Conservation (phyloP, 2,329 filamentous ascomycete genomes). For the Cytospora mali region DNA sequence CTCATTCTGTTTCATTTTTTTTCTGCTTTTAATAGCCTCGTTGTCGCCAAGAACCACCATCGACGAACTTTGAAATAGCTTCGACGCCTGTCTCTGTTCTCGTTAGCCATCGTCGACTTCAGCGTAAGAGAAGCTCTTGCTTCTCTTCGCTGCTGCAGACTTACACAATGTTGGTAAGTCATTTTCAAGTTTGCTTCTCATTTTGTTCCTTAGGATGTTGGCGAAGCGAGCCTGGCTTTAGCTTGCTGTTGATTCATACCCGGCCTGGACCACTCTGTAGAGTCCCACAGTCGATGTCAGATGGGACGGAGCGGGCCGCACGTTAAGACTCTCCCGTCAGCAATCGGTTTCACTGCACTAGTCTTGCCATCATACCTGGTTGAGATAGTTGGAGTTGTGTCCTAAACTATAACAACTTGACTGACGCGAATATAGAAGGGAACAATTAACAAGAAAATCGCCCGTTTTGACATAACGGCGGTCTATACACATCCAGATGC, state of each 20-base stretch:
- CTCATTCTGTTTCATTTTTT: conserved; percentile 3
- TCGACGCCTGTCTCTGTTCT: neutral
- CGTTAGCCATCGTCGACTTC: conserved; percentile 12
- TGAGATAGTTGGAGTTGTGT: neutral
- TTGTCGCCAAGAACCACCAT: conserved; percentile 10
- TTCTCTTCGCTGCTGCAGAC: conserved; percentile 24
- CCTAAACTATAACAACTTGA: conserved; percentile 2
- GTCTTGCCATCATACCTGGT: neutral
- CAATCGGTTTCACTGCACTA: conserved; percentile 25
- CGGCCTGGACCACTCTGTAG: conserved; percentile 13
- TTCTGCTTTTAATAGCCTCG: neutral
- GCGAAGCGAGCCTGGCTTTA: neutral
- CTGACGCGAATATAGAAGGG: conserved; percentile 40
- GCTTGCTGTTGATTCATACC: neutral
- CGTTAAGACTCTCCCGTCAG: conserved; percentile 3
- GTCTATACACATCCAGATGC: conserved; percentile 63
- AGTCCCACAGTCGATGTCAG: conserved; percentile 10
- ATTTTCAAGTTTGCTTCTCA: neutral
- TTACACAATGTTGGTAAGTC: conserved; percentile 31
- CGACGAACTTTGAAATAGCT: neutral
- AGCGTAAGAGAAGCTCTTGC: conserved; percentile 23
- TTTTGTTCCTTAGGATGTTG: neutral
- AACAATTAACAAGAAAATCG: conserved; percentile 52
- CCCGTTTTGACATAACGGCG: conserved; percentile 60
- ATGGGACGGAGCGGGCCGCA: conserved; percentile 26